Conservation (phyloP, 768 basidiomycete genomes). For the Trametopsis cervina region DNA sequence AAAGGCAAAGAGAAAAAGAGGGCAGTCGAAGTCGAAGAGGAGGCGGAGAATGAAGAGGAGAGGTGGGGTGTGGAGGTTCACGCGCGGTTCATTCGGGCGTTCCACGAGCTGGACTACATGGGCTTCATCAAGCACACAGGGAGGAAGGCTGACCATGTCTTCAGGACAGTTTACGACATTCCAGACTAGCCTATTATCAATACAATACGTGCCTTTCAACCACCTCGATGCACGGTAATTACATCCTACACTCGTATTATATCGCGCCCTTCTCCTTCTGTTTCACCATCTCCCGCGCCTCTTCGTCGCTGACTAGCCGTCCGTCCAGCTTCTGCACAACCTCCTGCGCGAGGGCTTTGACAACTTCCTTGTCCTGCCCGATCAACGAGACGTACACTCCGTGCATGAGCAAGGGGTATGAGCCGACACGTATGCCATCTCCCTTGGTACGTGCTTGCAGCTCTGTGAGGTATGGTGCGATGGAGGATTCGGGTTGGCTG, state of each 20-base stretch:
- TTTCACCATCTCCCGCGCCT: constrained; percentile 46
- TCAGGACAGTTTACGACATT: constrained; percentile 58
- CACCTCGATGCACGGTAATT: too few relatives aligned
- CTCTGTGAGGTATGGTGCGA: constrained; percentile 77
- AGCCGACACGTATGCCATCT: constrained; percentile 78
- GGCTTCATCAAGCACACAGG: constrained; percentile 78
- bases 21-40: constrained; percentile 18
- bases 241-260: too few relatives aligned
- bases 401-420: constrained; percentile 53
- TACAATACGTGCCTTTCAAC: too few relatives aligned
- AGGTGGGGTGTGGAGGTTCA: constrained; percentile 61
- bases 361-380: constrained; percentile 36
- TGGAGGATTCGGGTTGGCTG: constrained; percentile 73
- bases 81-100: constrained; percentile 68
- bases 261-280: constrained; percentile 15
- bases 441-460: constrained; percentile 66
- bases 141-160: constrained; percentile 70
- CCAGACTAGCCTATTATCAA: too few relatives aligned
- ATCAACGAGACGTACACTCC: constrained; percentile 65
- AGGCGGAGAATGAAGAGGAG: constrained; percentile 31
- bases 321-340: constrained; percentile 56
- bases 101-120: constrained; percentile 78
- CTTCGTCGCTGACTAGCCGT: constrained; percentile 55
- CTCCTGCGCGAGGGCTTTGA: constrained; percentile 53
- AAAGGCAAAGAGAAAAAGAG: constrained; percentile 7